These are phyloP conservation scores for Raffaelea albimanens DNA, from an alignment of 2,329 filamentous ascomycete genomes.

Conservation along the genomic window DNA sequence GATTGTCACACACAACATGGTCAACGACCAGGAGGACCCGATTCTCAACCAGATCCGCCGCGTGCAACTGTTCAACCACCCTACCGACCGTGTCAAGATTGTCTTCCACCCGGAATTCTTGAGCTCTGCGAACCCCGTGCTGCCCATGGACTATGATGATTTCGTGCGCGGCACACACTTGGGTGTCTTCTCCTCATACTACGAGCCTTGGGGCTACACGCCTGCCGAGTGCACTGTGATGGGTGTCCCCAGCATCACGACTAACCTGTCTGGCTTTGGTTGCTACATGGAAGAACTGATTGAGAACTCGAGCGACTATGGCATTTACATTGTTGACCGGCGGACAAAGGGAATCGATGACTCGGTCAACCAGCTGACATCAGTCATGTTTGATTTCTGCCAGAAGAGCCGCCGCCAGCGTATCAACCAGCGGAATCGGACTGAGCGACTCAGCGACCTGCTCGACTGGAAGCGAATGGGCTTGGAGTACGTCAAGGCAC, in stretches of 20 bases:
- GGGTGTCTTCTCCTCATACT: constrained; percentile 94
- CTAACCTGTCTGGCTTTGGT: constrained; percentile 93
- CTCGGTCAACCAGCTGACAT: constrained; percentile 88
- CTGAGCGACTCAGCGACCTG: constrained; percentile 86
- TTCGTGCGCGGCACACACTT: constrained; percentile 96
- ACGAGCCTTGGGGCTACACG: constrained; percentile 98
- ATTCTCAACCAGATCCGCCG: constrained; percentile 92
- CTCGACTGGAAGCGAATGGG: constrained; percentile 99
- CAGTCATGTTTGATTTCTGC: constrained; percentile 90
- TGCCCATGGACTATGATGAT: constrained; percentile 95
- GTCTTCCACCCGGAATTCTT: constrained; percentile 98
- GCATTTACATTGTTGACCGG: constrained; percentile 97
- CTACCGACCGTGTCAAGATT: constrained; percentile 89
- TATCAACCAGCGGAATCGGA: constrained; percentile 97
- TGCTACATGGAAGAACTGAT: constrained; percentile 99
- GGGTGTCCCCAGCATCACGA: constrained; percentile 97
- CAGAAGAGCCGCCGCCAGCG: constrained; percentile 90
- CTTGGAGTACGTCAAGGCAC: constrained; percentile 96
- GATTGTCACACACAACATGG: constrained; percentile 98
- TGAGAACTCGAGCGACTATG: constrained; percentile 95
- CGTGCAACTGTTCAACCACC: constrained; percentile 95
- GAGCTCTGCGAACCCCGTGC: constrained; percentile 87
- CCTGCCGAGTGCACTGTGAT: constrained; percentile 97
- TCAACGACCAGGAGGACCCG: constrained; percentile 86
- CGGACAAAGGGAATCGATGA: constrained; percentile 93